Percentiles rank a stretch among this genome's conserved stretches.
These are phyloP conservation scores for Actinidia arguta DNA, from an alignment of 179 eudicot genomes.

Conservation along the genomic window DNA sequence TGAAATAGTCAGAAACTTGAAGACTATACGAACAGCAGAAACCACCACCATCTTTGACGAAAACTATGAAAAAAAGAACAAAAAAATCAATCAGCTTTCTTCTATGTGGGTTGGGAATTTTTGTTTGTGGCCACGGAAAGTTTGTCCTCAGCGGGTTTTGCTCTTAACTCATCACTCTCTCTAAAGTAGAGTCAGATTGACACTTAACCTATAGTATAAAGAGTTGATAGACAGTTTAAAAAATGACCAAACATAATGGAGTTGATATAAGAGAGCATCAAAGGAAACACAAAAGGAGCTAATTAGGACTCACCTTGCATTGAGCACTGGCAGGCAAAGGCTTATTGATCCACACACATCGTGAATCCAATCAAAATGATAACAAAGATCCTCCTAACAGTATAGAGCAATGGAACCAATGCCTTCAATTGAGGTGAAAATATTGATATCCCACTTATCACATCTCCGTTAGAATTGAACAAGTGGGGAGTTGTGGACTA, in stretches of 20 bases:
- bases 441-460: constrained; percentile 71
- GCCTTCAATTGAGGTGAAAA: constrained; percentile 95
- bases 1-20: too few relatives aligned
- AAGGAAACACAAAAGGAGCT: not conserved
- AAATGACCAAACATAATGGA: not conserved
- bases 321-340: constrained; percentile 65
- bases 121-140: constrained; percentile 9
- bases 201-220: constrained; percentile 32
- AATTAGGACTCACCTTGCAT: constrained; percentile 44
- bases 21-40: too few relatives aligned
- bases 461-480: constrained; percentile 83
- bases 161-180: constrained; percentile 59
- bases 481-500: constrained; percentile 86
- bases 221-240: too few relatives aligned
- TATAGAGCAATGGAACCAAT: constrained; percentile 79
- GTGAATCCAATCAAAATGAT: constrained; percentile 69
- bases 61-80: too few relatives aligned
- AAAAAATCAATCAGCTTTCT: constrained; percentile 27
- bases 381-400: constrained; percentile 79
- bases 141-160: constrained; percentile 42
- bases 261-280: not conserved
- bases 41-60: too few relatives aligned
- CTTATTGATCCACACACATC: constrained; percentile 84
- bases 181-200: constrained; percentile 63
- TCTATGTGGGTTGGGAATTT: not conserved